Evolutionary conservation across 441 rosid genomes (phyloP), one percentile per base, ranked within the genome.

Genomic region (Metrosideros polymorpha): DNA sequence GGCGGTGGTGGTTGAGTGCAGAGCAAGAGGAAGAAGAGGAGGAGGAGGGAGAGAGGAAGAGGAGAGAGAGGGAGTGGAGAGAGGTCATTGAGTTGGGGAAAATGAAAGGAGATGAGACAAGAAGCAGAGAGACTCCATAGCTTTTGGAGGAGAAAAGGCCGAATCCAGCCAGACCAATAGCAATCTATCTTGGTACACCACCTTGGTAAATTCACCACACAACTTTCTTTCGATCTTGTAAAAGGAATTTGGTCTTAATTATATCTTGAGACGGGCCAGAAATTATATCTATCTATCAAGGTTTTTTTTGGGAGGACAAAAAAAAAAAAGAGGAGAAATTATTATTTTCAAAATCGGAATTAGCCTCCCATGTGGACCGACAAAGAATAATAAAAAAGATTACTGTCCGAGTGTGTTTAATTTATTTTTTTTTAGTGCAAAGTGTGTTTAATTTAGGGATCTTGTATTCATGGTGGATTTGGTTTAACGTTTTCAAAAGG

Each of bases 1-100:
- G 93, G 85, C 92, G 94, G 3, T 93, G 94, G 52, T 19, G 22
- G 57, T 49, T 27, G 50, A 30, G 85, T 49, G 83, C 22, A 32
- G 57, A 42, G 32, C n/a, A 35, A 35, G 82, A 50, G 57, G 25
- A 52, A 83, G 83, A 77, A 61, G 83, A 22, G 5, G 83, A 63
- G 2, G 59, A 50, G 17, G 87, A 77, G 7, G 50, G 59, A 77
- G 15, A 14, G 79, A 35, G 45, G 79, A 66, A 22, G 66, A 17
- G 87, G 82, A 85, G 55, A 83, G 83, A 30, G 51, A 83, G 4
- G 88, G 85, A 24, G 83, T 5, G 27, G n/a, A 86, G 57, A 61
- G 79, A 82, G 4, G 82, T 82, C 88, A 51, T 86, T 83, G n/a
- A 77, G 50, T 63, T 47, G 53, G 35, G 51, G 82, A 85, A 22